Percentiles rank a stretch among this genome's conserved stretches.
phyloP scores from a whole-genome alignment of 805 yeast species.

The Ogataea henricii region DNA sequence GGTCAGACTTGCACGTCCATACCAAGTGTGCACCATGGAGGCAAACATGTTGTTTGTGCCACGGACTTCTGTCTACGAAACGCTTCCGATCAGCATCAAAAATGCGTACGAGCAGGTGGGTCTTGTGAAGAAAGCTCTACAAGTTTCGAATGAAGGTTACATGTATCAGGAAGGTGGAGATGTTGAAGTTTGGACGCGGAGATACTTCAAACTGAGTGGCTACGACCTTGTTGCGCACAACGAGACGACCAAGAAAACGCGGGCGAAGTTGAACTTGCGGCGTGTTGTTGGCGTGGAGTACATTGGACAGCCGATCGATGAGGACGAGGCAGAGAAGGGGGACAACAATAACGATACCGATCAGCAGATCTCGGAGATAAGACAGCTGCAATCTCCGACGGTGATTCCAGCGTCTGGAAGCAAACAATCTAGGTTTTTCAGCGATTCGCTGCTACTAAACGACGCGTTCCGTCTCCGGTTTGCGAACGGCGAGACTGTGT shows the following conservation, averaged over 20 bases:
- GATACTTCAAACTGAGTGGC: slow-evolving; percentile 76
- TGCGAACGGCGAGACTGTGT: slow-evolving; percentile 78
- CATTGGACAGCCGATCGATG: slow-evolving; percentile 41
- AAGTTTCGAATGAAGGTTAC: slow-evolving; percentile 57
- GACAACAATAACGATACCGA: neutral
- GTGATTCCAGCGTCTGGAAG: slow-evolving; percentile 1
- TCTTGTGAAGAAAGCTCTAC: slow-evolving; percentile 34
- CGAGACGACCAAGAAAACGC: slow-evolving; percentile 64
- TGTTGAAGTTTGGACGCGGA: slow-evolving; percentile 67
- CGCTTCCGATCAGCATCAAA: slow-evolving; percentile 69
- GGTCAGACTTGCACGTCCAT: slow-evolving; percentile 46
- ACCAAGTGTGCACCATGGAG: slow-evolving; percentile 64
- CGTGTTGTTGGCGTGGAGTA: slow-evolving; percentile 59
- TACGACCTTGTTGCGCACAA: slow-evolving; percentile 74
- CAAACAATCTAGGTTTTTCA: slow-evolving; percentile 52
- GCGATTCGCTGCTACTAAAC: slow-evolving; percentile 68
- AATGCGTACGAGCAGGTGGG: slow-evolving; percentile 47
- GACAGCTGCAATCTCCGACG: slow-evolving; percentile 27
- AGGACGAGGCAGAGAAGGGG: slow-evolving; percentile 28
- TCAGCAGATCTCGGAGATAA: slow-evolving; percentile 22
- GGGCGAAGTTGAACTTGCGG: slow-evolving; percentile 73
- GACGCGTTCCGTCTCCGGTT: slow-evolving; percentile 77
- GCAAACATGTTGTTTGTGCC: slow-evolving; percentile 72
- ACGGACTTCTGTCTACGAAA: slow-evolving; percentile 57
- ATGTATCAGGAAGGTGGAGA: slow-evolving; percentile 93